phyloP scores from a whole-genome alignment of 768 basidiomycete genomes.

The Phaeotremella skinneri region DNA sequence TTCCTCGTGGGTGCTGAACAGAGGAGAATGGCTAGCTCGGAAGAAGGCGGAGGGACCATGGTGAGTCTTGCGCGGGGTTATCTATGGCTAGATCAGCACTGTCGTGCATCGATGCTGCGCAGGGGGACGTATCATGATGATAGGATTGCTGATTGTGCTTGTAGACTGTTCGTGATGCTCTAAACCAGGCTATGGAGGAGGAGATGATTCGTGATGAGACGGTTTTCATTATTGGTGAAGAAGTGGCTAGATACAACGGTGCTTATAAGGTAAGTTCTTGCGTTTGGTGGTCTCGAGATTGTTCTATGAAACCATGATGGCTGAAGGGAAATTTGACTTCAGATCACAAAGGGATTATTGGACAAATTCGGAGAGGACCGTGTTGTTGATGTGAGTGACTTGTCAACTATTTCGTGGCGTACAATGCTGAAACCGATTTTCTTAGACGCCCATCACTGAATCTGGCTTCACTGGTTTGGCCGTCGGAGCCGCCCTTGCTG shows the following conservation, averaged over 20 bases:
- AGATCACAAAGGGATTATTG: slow-evolving; percentile 97
- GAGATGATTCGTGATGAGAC: slow-evolving; percentile 95
- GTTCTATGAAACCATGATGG: neutral
- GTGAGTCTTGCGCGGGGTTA: slow-evolving; percentile 26
- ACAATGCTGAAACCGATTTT: neutral
- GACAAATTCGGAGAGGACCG: slow-evolving; percentile 99
- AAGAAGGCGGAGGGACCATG: slow-evolving; percentile 44
- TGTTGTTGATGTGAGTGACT: slow-evolving; percentile 72
- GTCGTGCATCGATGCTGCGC: neutral
- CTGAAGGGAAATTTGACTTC: neutral
- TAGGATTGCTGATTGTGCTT: neutral
- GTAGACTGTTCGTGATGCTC: slow-evolving; percentile 96
- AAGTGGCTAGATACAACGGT: slow-evolving; percentile 92
- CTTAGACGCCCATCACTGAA: slow-evolving; percentile 62
- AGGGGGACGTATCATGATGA: neutral
- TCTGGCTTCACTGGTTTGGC: slow-evolving; percentile 98
- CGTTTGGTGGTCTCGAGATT: neutral
- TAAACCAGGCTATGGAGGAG: slow-evolving; percentile 98
- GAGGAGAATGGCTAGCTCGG: slow-evolving; percentile 37
- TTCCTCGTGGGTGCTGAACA: slow-evolving; percentile 35
- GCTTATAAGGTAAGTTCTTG: slow-evolving; percentile 49
- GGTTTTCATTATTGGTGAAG: slow-evolving; percentile 94
- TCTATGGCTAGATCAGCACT: neutral
- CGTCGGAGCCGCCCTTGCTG: slow-evolving; percentile 88
- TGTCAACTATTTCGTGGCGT: neutral